Evolutionary conservation across 192 early-diverging fungal genomes (phyloP), one percentile per base, ranked within the genome.

Genomic region (Thamnidium elegans): DNA sequence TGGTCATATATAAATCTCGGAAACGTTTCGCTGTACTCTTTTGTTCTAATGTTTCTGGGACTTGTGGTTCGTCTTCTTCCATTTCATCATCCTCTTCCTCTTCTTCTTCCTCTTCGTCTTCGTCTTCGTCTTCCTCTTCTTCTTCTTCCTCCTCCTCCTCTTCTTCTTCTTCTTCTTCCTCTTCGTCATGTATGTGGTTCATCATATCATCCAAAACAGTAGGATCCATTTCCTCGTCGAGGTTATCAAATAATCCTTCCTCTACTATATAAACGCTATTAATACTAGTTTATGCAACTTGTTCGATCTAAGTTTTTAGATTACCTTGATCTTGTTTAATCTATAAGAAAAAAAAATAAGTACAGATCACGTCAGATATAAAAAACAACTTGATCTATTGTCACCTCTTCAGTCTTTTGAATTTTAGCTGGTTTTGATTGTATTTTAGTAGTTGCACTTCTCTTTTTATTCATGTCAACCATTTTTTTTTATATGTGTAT

Each of bases 1-100:
- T 68, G 20, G 62, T 45, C 75, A 77, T 74, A 39, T 77, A 77
- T 62, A 61, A 60, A 54, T 70, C 63, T 58, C 64, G 50, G 50
- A 77, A 77, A 0, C 65, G 55, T 58, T 65, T 62, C 26, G 62
- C 63, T 13, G 71, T 61, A 51, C 30, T 32, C 2, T 44, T 60
- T 31, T 47, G 8, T 7, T 55, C 13, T 17, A 6, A n/a, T 19
- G n/a, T 21, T 54, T 67, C n/a, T 36, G 26, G n/a, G 15, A 60
- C 39, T 36, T 36, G 15, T 42, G 19, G 46, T 52, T 36, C 50
- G n/a, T 66, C 44, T 19, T 48, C 36, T 43, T 65, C 50, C 20
- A 23, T 48, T 13, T 15, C 3, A 17, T 19, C 34, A 42, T 61
- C 50, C 11, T 68, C 50, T 26, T 50, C 55, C 1, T 47, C 31